Conservation (phyloP, 768 basidiomycete genomes). For the Phylloporus sp. region DNA sequence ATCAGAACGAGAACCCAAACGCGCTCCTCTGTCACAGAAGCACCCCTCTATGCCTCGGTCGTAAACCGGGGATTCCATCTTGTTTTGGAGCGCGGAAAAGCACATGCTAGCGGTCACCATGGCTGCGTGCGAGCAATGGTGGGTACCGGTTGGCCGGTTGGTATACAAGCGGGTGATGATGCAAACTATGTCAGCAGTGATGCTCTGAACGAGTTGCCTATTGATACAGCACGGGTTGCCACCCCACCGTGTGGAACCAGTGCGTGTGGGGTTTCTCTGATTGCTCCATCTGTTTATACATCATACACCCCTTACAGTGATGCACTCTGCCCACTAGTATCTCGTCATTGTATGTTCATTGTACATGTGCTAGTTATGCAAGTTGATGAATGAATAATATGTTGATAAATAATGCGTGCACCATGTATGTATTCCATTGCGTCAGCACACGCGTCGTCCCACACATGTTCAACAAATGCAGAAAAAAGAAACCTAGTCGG, state of each 20-base stretch:
- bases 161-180: no score
- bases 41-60: neutral
- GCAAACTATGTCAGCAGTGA: neutral
- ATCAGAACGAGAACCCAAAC: neutral
- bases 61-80: neutral
- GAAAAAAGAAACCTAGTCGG: neutral
- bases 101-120: neutral
- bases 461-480: neutral
- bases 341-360: neutral
- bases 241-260: neutral
- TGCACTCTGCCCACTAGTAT: neutral
- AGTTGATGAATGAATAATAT: constrained; percentile 9
- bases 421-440: neutral
- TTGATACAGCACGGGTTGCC: constrained; percentile 8
- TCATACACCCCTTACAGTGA: neutral
- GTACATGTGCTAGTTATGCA: constrained; percentile 2
- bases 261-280: neutral
- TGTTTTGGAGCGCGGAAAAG: neutral
- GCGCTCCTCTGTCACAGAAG: neutral
- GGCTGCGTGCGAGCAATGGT: no score
- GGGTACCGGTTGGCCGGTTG: constrained; percentile 2
- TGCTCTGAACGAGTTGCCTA: neutral
- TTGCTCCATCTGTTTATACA: constrained; percentile 4
- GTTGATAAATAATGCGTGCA: constrained; percentile 11
- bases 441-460: neutral